Base-by-base conservation (phyloP, 176 grass and related monocot genomes). In the Phoenix dactylifera region DNA sequence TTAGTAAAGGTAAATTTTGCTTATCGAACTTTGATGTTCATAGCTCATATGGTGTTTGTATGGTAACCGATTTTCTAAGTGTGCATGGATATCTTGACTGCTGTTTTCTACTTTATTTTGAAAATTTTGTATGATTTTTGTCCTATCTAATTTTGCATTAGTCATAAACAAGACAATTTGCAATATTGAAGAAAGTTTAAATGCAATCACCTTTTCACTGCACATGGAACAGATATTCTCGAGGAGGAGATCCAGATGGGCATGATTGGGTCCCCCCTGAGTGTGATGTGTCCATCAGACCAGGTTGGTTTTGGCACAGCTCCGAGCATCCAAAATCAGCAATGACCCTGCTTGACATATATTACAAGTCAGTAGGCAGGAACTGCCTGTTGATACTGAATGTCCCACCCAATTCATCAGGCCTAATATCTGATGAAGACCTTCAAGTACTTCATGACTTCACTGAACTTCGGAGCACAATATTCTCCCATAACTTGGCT, bases 381-480 rank as follows among this genome's bases (percentile, higher is more conserved):
- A 97, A 97, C 59, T 97, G 92, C 70, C 84, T 91, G 26, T 77
- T 97, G 71, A 85, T 91, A 63, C 24, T 97, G 68, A 97, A 97
- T 72, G 87, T 91, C 55, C 92, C 92, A 52, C 92, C 87, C 49
- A 97, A 97, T 78, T 80, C 83, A 58, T 83, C 84, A 0, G 87
- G 92, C 17, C 81, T 97, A 20, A 76, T 97, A 60, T 80, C 83
- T 4, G 63, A 90, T 48, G 87, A 88, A 80, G 92, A 91, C 49
- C 54, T 65, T 50, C 81, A 73, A 77, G 87, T 91, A 19, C 78
- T 97, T 30, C 70, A 75, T 24, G 84, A 97, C 63, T 97, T 97
- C 48, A 76, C 92, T 24, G 58, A 59, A 66, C 83, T 97, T 35
- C 75, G 81, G 52, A 70, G 0, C 50, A 56, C 16, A 49, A 88